Conservation (phyloP, 768 basidiomycete species). For the Cantharellus anzutake region DNA sequence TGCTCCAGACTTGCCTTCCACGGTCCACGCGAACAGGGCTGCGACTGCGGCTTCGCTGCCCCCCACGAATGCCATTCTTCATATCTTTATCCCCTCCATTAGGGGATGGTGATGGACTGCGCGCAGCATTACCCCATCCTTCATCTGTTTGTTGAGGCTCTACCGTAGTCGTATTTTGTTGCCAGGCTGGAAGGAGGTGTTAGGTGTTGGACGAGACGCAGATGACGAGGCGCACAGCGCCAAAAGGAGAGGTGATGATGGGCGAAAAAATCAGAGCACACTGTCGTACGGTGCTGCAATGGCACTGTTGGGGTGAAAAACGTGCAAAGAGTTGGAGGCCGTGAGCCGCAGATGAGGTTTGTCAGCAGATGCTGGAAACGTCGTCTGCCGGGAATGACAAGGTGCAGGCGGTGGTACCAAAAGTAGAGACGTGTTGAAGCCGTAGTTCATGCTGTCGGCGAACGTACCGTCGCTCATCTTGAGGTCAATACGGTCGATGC, state of each 20-base stretch:
- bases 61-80: slow-evolving; percentile 12
- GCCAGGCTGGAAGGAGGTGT: slow-evolving; percentile 1
- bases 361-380: background rate
- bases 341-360: background rate
- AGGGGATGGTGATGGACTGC: background rate
- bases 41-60: slow-evolving; percentile 60
- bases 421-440: background rate
- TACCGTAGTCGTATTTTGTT: slow-evolving; percentile 21
- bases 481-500: background rate
- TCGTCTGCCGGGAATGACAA: background rate
- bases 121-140: slow-evolving; percentile 2
- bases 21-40: slow-evolving; percentile 33
- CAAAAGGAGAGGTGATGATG: background rate
- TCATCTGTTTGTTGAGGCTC: slow-evolving; percentile 18
- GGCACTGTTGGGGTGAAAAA: background rate
- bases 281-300: background rate
- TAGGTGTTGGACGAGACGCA: background rate
- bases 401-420: background rate
- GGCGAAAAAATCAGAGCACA: background rate
- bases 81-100: background rate
- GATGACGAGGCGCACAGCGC: background rate
- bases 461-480: slow-evolving; percentile 2
- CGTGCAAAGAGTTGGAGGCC: background rate
- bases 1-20: background rate
- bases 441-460: background rate